Conservation (phyloP, 1,284 basidiomycete genomes). For the Somion occarium region DNA sequence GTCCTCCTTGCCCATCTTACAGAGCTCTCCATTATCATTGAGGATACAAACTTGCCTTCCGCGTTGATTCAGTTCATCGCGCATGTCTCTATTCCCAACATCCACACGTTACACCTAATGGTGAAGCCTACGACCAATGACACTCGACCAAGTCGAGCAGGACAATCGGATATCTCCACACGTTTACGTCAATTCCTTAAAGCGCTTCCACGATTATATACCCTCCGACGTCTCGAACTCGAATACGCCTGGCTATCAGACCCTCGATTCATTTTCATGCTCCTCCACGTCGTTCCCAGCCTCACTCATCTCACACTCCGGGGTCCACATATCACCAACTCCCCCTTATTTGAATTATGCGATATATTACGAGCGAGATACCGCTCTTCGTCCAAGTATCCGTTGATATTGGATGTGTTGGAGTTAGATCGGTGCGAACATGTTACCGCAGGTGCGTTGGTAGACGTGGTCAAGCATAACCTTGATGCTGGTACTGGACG, state of each 20-base stretch:
- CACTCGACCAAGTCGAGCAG: not conserved
- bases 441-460: conserved; percentile 20
- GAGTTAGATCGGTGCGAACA: conserved; percentile 21
- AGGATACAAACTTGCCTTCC: conserved; percentile 2
- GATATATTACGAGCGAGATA: conserved; percentile 15
- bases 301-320: conserved; percentile 23
- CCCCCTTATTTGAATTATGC: conserved; percentile 18
- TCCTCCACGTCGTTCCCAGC: conserved; percentile 22
- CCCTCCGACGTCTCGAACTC: conserved; percentile 20
- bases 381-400: conserved; percentile 9
- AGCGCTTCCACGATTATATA: conserved; percentile 22
- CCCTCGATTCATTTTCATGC: conserved; percentile 20
- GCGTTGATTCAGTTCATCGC: conserved; percentile 7
- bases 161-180: conserved; percentile 5
- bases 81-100: conserved; percentile 5
- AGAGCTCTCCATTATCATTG: conserved; percentile 14
- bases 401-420: conserved; percentile 16
- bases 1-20: conserved; percentile 16
- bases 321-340: conserved; percentile 19
- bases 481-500: conserved; percentile 8
- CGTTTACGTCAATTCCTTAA: conserved; percentile 23
- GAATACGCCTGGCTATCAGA: conserved; percentile 26
- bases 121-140: not conserved
- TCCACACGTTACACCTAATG: conserved; percentile 4
- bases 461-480: conserved; percentile 18